Evolutionary conservation across 176 grass and related monocot genomes (phyloP).

Genomic region (Zea luxurians): DNA sequence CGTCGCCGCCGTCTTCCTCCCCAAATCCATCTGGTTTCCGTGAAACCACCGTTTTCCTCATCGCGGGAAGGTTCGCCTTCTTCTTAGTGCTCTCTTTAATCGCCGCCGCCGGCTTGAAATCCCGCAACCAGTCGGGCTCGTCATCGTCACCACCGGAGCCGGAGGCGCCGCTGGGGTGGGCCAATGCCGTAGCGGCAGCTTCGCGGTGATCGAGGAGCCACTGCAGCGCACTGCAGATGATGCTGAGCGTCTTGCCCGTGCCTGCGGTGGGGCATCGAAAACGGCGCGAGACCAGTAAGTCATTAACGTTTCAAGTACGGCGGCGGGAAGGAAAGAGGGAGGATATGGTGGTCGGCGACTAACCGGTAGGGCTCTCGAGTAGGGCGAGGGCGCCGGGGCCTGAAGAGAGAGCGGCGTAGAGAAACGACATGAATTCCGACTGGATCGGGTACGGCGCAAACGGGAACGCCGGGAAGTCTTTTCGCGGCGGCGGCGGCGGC

Average conservation of each 20-base stretch:
- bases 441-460: constrained; percentile 83
- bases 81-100: constrained; percentile 44
- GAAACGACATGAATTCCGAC: constrained; percentile 83
- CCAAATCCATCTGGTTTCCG: constrained; percentile 25
- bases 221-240: constrained; percentile 88
- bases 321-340: neutral
- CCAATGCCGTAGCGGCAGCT: neutral
- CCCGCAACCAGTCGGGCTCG: constrained; percentile 88
- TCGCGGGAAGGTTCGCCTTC: constrained; percentile 23
- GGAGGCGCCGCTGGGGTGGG: neutral
- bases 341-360: neutral
- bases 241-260: constrained; percentile 93
- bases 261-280: constrained; percentile 38
- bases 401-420: constrained; percentile 70
- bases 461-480: constrained; percentile 84
- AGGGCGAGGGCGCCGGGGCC: constrained; percentile 66
- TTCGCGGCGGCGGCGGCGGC: constrained; percentile 24
- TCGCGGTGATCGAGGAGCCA: constrained; percentile 71
- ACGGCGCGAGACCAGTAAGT: neutral
- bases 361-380: constrained; percentile 94
- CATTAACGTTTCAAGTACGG: neutral
- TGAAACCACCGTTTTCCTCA: constrained; percentile 28
- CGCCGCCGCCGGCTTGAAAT: constrained; percentile 53
- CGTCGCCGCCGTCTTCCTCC: constrained; percentile 23
- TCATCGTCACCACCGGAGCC: constrained; percentile 40